Percentiles rank a stretch among this genome's conserved stretches.
phyloP scores from a whole-genome alignment of 2,329 filamentous ascomycete genomes.

The Coniochaeta ligniaria region DNA sequence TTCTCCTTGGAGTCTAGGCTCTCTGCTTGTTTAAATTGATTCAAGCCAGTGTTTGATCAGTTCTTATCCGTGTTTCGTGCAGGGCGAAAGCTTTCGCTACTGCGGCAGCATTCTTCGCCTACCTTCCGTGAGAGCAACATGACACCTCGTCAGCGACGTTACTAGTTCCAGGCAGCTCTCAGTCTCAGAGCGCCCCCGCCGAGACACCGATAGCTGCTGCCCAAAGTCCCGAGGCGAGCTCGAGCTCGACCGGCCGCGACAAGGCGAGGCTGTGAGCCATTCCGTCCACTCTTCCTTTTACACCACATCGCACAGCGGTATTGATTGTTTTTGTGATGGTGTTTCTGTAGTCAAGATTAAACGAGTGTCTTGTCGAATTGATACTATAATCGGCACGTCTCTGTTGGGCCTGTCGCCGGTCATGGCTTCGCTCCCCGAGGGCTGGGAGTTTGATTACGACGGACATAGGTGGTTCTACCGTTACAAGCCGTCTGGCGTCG shows the following conservation, averaged over 20 bases:
- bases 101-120: not conserved
- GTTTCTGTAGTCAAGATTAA: not conserved
- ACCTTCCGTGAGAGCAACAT: not conserved
- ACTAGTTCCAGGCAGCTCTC: not conserved
- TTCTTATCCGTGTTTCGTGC: not conserved
- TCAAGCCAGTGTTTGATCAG: not conserved
- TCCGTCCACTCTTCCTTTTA: not conserved
- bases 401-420: not conserved
- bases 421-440: conserved; percentile 39
- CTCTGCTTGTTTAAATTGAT: not conserved
- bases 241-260: not conserved
- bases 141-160: not conserved
- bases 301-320: not conserved
- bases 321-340: not conserved
- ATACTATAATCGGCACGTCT: not conserved
- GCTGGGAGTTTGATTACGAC: conserved; percentile 53
- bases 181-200: not conserved
- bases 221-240: not conserved
- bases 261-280: not conserved
- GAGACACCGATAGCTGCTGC: not conserved
- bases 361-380: not conserved
- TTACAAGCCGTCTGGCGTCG: conserved; percentile 44
- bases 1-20: not conserved
- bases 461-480: conserved; percentile 51
- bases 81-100: not conserved